Percentiles rank a stretch among this genome's conserved stretches.
Evolutionary conservation across 148 eudicot genomes (phyloP).

Genomic region (Amaranthus hypochondriacus): DNA sequence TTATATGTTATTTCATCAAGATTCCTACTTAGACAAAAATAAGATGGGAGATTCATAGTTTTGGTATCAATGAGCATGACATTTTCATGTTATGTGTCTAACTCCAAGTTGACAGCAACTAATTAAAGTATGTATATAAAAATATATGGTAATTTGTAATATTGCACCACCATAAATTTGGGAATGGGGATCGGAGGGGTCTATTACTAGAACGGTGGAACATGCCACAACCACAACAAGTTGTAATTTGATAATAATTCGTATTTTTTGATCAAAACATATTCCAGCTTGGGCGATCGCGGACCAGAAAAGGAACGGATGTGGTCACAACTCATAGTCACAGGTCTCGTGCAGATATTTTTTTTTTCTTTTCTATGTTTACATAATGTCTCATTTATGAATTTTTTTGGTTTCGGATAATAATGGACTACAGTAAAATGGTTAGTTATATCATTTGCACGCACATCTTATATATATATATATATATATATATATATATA

Average conservation of each 20-base stretch:
- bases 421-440: too few species aligned
- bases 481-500: too few species aligned
- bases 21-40: too few species aligned
- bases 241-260: neutral
- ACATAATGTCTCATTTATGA: too few species aligned
- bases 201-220: neutral
- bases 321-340: neutral
- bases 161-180: too few species aligned
- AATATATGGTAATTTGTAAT: too few species aligned
- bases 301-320: neutral
- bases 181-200: too few species aligned
- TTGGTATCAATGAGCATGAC: neutral
- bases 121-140: too few species aligned
- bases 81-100: neutral
- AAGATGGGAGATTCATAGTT: neutral
- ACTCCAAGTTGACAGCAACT: neutral
- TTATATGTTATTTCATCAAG: too few species aligned
- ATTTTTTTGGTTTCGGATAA: too few species aligned
- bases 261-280: neutral
- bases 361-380: neutral
- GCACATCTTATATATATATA: too few species aligned
- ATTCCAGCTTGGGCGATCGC: conserved; percentile 1
- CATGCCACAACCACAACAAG: neutral
- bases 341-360: neutral
- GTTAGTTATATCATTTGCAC: too few species aligned